Base-by-base conservation (phyloP, 2,329 filamentous ascomycete species). In the Orbilia brochopaga region DNA sequence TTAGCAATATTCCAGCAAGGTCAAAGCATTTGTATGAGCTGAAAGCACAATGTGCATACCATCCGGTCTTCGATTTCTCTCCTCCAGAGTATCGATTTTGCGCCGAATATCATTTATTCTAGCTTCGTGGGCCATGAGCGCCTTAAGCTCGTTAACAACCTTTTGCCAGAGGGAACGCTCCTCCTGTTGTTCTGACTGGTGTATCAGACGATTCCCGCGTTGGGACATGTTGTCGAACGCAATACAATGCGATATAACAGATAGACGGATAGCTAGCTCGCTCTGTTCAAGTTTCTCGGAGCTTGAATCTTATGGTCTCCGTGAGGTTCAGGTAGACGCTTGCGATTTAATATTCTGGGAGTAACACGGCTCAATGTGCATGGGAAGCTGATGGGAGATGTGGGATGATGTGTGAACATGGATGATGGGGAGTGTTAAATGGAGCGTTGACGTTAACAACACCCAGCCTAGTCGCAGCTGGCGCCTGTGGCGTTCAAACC, bases 111-210 rank as follows among this genome's bases (percentile, higher is more conserved):
- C 67, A 15, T 65, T 72, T 27, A 72, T 56, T 65, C 61, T 64
- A 7, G 67, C 67, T 42, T 72, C 67, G 23, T 75, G 74, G 4
- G 37, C 56, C 60, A 74, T 73, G 44, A 76, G 75, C 2, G 74
- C 74, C 37, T 76, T 76, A 23, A 77, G 53, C 50, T 75, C 76
- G 19, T 73, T 75, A 40, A 75, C 75, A 42, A 77, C 75, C 66
- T 75, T 76, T 13, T 74, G 70, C 76, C 76, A 77, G 19, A 76
- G 58, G 51, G 75, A 74, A 19, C 69, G 67, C 61, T 77, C 76
- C 50, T 77, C 76, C 53, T 77, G 76, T 53, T 76, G 73, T 52
- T 76, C 76, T 7, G 67, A 61, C 52, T 76, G 75, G 52, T 77
- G 75, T 48, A 76, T 76, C 35, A 65, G 30, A 42, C 67, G 67